phyloP scores from a whole-genome alignment of 106 monocot genomes.

The Dendrobium officinale region DNA sequence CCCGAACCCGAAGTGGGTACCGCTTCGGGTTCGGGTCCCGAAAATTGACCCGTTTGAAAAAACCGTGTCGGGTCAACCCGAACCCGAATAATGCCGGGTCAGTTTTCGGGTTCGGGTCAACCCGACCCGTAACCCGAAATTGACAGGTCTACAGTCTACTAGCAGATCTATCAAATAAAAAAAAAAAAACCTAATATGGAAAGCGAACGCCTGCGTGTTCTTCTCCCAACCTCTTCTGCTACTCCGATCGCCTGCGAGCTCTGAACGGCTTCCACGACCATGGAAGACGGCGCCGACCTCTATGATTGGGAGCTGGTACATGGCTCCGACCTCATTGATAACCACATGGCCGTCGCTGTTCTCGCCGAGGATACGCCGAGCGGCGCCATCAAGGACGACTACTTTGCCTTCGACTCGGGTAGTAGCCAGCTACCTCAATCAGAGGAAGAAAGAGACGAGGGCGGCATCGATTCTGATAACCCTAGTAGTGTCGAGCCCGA shows the following conservation, averaged over 20 bases:
- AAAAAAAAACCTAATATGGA: no score
- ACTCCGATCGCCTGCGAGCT: neutral
- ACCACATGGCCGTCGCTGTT: neutral
- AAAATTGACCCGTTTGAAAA: no score
- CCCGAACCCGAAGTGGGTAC: no score
- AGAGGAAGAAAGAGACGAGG: slow-evolving; percentile 6
- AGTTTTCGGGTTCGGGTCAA: no score
- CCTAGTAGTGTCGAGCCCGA: slow-evolving; percentile 30
- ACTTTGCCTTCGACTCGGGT: slow-evolving; percentile 32
- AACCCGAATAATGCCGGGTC: no score
- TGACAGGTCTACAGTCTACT: no score
- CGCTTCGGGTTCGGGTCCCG: no score
- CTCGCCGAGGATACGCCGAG: slow-evolving; percentile 12
- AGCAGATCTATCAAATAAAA: no score
- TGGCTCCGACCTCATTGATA: neutral
- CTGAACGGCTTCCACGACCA: slow-evolving; percentile 2
- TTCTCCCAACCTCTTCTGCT: neutral
- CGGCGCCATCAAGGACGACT: slow-evolving; percentile 36
- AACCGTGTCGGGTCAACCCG: no score
- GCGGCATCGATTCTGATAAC: slow-evolving; percentile 16
- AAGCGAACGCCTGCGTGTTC: neutral
- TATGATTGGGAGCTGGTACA: slow-evolving; percentile 39
- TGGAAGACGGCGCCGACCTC: slow-evolving; percentile 23
- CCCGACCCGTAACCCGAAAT: no score
- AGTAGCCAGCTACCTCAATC: neutral